A percentile compares a stretch with the other conserved stretches of the same genome.
Conservation (phyloP, 208 protist species). For the Trypanosoma cruzi region DNA sequence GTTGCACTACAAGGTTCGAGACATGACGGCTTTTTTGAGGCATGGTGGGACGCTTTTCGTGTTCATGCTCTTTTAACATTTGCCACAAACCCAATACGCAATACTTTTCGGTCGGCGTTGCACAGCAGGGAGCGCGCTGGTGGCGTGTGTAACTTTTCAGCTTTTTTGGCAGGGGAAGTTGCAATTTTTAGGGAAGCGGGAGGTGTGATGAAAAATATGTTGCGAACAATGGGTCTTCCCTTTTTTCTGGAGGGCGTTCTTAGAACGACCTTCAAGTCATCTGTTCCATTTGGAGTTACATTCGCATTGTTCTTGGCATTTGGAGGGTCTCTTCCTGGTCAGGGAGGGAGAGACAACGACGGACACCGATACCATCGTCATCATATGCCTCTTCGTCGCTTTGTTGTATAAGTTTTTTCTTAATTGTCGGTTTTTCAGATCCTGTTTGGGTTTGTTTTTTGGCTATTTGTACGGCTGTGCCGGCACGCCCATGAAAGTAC, state of each 20-base stretch:
- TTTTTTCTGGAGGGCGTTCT: slow-evolving; percentile 86
- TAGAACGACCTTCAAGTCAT: slow-evolving; percentile 84
- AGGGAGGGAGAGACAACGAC: slow-evolving; percentile 23
- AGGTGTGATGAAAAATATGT: slow-evolving; percentile 56
- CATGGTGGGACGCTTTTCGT: slow-evolving; percentile 71
- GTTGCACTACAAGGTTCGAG: slow-evolving; percentile 52
- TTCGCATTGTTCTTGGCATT: slow-evolving; percentile 72
- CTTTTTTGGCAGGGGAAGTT: slow-evolving; percentile 66
- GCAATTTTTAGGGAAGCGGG: slow-evolving; percentile 70
- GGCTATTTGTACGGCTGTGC: neutral
- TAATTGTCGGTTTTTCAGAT: slow-evolving; percentile 23
- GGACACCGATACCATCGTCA: slow-evolving; percentile 24
- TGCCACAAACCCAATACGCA: slow-evolving; percentile 77
- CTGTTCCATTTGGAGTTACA: slow-evolving; percentile 82
- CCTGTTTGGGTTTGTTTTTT: slow-evolving; percentile 6
- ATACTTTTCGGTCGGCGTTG: slow-evolving; percentile 77
- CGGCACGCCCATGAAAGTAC: neutral
- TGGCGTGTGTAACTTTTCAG: slow-evolving; percentile 52
- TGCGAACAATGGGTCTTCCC: slow-evolving; percentile 55
- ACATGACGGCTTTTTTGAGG: slow-evolving; percentile 36
- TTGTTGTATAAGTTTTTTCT: slow-evolving; percentile 30
- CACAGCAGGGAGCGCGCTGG: slow-evolving; percentile 67
- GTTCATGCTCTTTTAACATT: slow-evolving; percentile 85
- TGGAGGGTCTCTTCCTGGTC: slow-evolving; percentile 71
- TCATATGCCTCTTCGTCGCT: slow-evolving; percentile 34